Evolutionary conservation across 495 filamentous ascomycete genomes (phyloP), one percentile per base, ranked within the genome.

Genomic region (Lasiosphaeria miniovina): DNA sequence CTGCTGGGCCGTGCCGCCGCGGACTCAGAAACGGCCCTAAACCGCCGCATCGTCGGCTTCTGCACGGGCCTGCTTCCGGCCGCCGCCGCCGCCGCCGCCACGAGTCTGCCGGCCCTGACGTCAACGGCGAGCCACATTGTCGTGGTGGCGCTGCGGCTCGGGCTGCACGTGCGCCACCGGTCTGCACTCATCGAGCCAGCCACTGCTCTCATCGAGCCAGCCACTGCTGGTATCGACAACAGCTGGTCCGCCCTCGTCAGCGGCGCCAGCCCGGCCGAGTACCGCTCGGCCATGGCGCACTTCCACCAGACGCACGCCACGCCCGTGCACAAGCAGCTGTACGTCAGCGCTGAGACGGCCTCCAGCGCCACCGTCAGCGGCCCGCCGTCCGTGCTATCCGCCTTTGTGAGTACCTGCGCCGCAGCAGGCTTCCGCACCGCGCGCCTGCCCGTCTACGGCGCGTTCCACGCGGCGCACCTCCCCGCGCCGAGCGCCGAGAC

Each of bases 61-160:
- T 89, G 87, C 69, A 88, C 83, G 8, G 84, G 84, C 52, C 73
- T 86, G 34, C 66, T 90, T 54, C 79, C 87, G 4, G 84, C 84
- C 33, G 74, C 85, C 14, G 87, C 83, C 8, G 77, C 90, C 1
- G 80, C 84, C 43, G 85, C 76, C 32, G 79, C 84, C 0, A 78
- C 70, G 8, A 84, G 79, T 8, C 64, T 88, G n/a, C 74, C 80
- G 17, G 84, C 86, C 40, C 72, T 91, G 1, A 68, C 89, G 11
- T 72, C 79, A 4, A 68, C 82, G 11, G 86, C 81, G 14, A 81
- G 87, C 32, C 79, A 88, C 62, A 77, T 79, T 2, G 85, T 90
- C 4, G 71, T 82, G 49, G 71, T 89, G 52, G 81, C 88, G 35
- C 85, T 90, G 58, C 74, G 86, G 49, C 68, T 82, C 10, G 88